Evolutionary conservation across 1,139 yeast genomes (phyloP), one percentile per base, ranked within the genome.

Genomic region (Arxiozyma telluris): DNA sequence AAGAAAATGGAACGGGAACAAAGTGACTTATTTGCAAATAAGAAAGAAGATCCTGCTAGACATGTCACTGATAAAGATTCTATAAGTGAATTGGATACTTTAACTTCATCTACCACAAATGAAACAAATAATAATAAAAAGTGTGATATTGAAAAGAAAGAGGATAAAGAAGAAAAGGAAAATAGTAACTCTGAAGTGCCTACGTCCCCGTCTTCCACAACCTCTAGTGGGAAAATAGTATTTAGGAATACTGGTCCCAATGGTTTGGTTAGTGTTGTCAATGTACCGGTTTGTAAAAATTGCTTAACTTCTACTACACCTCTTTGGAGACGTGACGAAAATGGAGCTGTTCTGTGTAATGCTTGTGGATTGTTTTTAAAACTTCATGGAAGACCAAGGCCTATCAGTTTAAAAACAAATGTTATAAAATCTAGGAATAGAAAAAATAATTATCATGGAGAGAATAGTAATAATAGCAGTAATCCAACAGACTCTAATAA

Each of bases 281-380:
- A 49, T 41, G 38, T 45, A 5, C 91, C 96, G 1, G 79, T 85
- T 23, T 91, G 97, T 70, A 88, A 86, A 61, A 91, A 91, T 69
- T 91, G 98, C 72, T 80, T 84, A 63, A 91, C 98, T 6, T 87
- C 88, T 57, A 90, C 93, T 1, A 91, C 98, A 1, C 98, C 98
- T 0, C 74, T 91, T 30, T 91, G 98, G 98, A 78, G 98, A 70
- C 77, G 97, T 61, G 96, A 90, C 70, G 96, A 90, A 66, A 81
- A 87, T 20, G 98, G 98, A 18, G 94, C 88, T 61, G 96, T 89
- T 18, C 77, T 91, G 52, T 91, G 98, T 69, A 91, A 91, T 72
- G 98, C 98, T 4, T 91, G 97, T 73, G 98, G 98, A 0, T 76
- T 91, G 53, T 91, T 91, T 65, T 74, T 91, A 58, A 91, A 91